These are phyloP conservation scores for Ceratocystis colombiana DNA, from an alignment of 2,329 filamentous ascomycete species.

Conservation along the genomic window DNA sequence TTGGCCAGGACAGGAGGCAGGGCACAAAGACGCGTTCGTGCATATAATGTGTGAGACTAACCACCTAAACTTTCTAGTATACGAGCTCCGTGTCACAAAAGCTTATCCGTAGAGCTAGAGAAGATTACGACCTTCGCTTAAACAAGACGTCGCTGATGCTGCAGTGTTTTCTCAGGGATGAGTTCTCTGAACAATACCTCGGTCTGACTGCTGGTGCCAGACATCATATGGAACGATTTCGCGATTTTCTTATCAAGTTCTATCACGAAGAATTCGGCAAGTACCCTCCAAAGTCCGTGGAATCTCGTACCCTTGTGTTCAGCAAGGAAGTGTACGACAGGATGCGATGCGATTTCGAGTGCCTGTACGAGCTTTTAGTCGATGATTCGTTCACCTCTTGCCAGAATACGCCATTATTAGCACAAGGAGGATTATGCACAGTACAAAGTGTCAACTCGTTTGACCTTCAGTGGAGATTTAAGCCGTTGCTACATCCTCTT, in stretches of 20 bases:
- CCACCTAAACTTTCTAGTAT: conserved; percentile 11
- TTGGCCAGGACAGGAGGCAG: too few relatives aligned
- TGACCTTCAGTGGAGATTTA: conserved; percentile 50
- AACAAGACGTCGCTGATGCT: conserved; percentile 49
- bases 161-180: conserved; percentile 58
- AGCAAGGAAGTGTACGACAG: conserved; percentile 41
- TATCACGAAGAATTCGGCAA: conserved; percentile 60
- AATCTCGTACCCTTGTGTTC: conserved; percentile 44
- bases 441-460: conserved; percentile 59
- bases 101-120: conserved; percentile 52
- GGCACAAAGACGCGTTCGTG: not conserved
- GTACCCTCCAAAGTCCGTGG: conserved; percentile 52
- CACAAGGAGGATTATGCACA: conserved; percentile 59
- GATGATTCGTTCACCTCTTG: conserved; percentile 47
- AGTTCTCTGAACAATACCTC: conserved; percentile 56
- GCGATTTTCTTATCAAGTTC: conserved; percentile 55
- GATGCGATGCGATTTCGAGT: conserved; percentile 61
- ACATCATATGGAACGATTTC: conserved; percentile 62
- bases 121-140: conserved; percentile 57
- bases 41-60: conserved; percentile 2
- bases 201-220: conserved; percentile 51
- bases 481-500: conserved; percentile 52
- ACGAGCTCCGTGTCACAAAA: conserved; percentile 48
- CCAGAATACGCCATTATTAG: conserved; percentile 42
- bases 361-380: conserved; percentile 60